Evolutionary conservation across 805 yeast genomes (phyloP).

Genomic region (Candida orba): DNA sequence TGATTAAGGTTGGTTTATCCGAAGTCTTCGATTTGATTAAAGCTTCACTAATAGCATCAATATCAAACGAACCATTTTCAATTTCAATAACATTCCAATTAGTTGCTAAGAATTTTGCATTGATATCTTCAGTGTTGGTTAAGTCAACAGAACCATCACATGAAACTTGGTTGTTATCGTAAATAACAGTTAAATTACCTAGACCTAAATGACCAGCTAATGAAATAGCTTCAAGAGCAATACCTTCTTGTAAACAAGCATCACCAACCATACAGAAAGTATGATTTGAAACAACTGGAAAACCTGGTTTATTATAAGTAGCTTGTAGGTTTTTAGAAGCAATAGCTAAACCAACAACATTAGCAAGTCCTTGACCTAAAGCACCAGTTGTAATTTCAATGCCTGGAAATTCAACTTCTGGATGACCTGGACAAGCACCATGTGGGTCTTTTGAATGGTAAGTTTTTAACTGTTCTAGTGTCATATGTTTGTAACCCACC

Average conservation of each 20-base stretch:
- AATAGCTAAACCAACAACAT: slow-evolving; percentile 94
- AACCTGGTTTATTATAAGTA: slow-evolving; percentile 84
- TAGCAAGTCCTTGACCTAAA: slow-evolving; percentile 94
- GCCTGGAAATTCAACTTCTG: slow-evolving; percentile 88
- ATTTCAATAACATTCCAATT: slow-evolving; percentile 88
- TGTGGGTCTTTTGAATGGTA: slow-evolving; percentile 88
- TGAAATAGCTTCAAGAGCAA: slow-evolving; percentile 88
- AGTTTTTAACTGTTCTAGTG: slow-evolving; percentile 78
- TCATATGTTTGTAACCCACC: slow-evolving; percentile 64
- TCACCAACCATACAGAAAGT: slow-evolving; percentile 86
- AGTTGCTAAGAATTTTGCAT: slow-evolving; percentile 77
- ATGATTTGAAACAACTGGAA: slow-evolving; percentile 62
- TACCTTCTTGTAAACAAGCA: slow-evolving; percentile 98
- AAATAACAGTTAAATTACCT: slow-evolving; percentile 87
- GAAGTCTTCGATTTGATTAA: slow-evolving; percentile 74
- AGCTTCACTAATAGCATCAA: slow-evolving; percentile 64
- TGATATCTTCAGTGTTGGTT: slow-evolving; percentile 91
- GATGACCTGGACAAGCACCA: slow-evolving; percentile 83
- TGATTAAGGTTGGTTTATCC: slow-evolving; percentile 85
- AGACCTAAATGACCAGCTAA: slow-evolving; percentile 94
- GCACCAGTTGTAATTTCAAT: slow-evolving; percentile 98
- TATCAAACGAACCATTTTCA: slow-evolving; percentile 73
- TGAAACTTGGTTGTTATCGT: slow-evolving; percentile 95
- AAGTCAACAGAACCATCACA: slow-evolving; percentile 89
- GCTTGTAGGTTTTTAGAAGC: slow-evolving; percentile 92